phyloP scores from a whole-genome alignment of 768 basidiomycete species.

The Termitomyces sp. region DNA sequence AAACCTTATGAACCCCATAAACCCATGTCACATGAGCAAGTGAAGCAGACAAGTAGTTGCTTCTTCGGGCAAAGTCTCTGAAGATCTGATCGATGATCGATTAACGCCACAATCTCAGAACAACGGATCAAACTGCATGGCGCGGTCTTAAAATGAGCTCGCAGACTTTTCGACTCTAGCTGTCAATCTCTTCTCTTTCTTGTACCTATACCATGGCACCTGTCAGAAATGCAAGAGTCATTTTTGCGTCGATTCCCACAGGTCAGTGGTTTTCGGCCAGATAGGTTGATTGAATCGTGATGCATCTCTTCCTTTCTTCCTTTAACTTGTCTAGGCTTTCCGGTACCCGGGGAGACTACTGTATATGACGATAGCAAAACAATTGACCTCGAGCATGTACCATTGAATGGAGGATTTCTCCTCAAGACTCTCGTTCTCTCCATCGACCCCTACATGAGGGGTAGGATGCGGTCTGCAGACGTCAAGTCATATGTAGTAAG shows the following conservation, averaged over 20 bases:
- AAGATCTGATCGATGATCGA: background rate
- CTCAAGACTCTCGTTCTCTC: slow-evolving; percentile 39
- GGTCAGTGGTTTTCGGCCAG: background rate
- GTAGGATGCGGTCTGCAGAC: slow-evolving; percentile 26
- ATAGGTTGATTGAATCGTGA: background rate
- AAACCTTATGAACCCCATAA: too few relatives aligned
- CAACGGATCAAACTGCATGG: background rate
- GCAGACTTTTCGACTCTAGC: background rate
- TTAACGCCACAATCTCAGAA: background rate
- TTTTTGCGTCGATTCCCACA: background rate
- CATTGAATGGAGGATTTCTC: slow-evolving; percentile 18
- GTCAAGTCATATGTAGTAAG: slow-evolving; percentile 13
- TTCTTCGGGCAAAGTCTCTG: too few relatives aligned
- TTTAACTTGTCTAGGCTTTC: background rate
- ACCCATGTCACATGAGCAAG: too few relatives aligned
- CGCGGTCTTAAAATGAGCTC: background rate
- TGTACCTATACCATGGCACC: background rate
- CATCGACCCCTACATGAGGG: slow-evolving; percentile 39
- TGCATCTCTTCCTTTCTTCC: too few relatives aligned
- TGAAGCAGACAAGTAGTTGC: too few relatives aligned
- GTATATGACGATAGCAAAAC: slow-evolving; percentile 30
- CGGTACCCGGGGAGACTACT: slow-evolving; percentile 29
- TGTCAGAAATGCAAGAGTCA: background rate
- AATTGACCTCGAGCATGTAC: slow-evolving; percentile 37
- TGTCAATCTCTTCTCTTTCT: background rate